Base-by-base conservation (phyloP, 148 eudicot species). In the Rhododendron williamsianum region DNA sequence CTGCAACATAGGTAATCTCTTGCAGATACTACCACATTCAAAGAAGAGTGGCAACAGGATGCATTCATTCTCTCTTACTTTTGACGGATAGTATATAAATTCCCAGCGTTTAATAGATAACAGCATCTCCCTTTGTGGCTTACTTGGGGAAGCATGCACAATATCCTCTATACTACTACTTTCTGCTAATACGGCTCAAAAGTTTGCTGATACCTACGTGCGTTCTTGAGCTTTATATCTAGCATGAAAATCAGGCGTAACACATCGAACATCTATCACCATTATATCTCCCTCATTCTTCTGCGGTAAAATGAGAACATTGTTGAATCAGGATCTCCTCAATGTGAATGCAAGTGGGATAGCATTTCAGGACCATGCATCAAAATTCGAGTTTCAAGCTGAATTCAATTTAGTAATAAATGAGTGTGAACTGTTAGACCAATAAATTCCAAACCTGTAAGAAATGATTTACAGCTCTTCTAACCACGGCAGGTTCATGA, bases 161-260 rank as follows among this genome's bases (percentile, higher is more conserved):
- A n/a, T 84, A 67, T 69, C 84, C n/a, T 16, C 51, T 43, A 4
- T 51, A 27, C 45, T 13, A n/a, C 43, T 43, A 77, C n/a, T 25
- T 84, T 58, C 56, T 56, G 43, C 4, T 60, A 9, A 27, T 1
- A 83, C 36, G 35, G 23, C 52, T 49, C 18, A 27, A 60, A 84
- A 67, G 35, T 21, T 54, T 78, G 76, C 51, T 91, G 95, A 89
- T 91, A 93, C 99, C 91, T 94, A 97, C 99, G 94, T 95, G 90
- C 99, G 98, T 89, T 97, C 99, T 88, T 84, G 94, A 88, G 99
- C 99, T 92, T 90, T 95, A 86, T 89, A 93, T 89, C 99, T 93
- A 79, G 99, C 92, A 91, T 97, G 98, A 89, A 97, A 97, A 91
- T 92, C 90, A 86, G 92, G 85, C 72, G 98, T 87, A 82, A 97